These are phyloP conservation scores for Ulvella scutata DNA, from an alignment of 139 green algal genomes.

Conservation along the genomic window DNA sequence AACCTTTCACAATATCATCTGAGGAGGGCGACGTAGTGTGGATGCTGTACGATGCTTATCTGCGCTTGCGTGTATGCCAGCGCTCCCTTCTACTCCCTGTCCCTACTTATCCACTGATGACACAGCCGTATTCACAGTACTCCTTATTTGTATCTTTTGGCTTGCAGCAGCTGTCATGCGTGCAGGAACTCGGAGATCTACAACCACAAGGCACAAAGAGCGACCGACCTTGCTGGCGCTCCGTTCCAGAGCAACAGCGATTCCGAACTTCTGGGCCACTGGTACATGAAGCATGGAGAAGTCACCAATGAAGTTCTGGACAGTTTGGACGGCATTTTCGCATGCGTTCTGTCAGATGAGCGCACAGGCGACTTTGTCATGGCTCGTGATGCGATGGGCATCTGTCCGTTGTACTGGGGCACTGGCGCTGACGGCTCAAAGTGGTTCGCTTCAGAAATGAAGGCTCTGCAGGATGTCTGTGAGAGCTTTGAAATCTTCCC, in stretches of 20 bases:
- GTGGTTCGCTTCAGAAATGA: conserved; percentile 95
- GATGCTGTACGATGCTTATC: not conserved
- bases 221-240: not conserved
- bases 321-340: conserved; percentile 92
- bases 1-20: not conserved
- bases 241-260: conserved; percentile 43
- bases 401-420: conserved; percentile 90
- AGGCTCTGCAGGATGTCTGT: conserved; percentile 67
- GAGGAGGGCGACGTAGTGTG: not conserved
- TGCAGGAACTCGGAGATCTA: conserved; percentile 81
- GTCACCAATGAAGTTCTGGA: conserved; percentile 45
- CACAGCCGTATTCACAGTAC: too few species aligned
- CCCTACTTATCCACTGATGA: too few species aligned
- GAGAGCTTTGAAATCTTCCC: conserved; percentile 53
- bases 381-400: conserved; percentile 78
- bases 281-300: conserved; percentile 68
- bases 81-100: too few species aligned
- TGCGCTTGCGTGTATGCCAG: too few species aligned
- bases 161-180: too few species aligned
- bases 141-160: too few species aligned
- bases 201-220: conserved; percentile 40
- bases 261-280: conserved; percentile 56
- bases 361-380: conserved; percentile 24
- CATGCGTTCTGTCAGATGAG: conserved; percentile 55
- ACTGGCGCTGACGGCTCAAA: conserved; percentile 52